Percentiles rank a stretch among this genome's conserved stretches.
phyloP scores from a whole-genome alignment of 2,329 filamentous ascomycete species.

The Taxawa tesnikishii region DNA sequence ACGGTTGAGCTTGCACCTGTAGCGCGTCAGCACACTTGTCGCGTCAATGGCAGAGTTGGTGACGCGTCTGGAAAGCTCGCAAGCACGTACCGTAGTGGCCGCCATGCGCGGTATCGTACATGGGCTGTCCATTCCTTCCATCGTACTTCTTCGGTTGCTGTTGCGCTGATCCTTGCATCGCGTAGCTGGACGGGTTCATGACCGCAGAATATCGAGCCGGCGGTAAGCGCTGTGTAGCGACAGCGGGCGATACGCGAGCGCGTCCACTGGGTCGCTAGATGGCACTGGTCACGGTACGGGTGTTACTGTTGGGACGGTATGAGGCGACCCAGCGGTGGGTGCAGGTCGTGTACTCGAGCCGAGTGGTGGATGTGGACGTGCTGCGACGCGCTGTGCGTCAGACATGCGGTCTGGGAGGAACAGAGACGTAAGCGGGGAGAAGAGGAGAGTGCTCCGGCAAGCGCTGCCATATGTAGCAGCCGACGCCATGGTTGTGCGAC shows the following conservation, averaged over 20 bases:
- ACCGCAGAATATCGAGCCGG: too few relatives aligned
- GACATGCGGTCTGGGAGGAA: constrained; percentile 1
- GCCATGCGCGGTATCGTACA: constrained; percentile 33
- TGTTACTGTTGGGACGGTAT: background rate
- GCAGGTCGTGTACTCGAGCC: too few relatives aligned
- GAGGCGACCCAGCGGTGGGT: too few relatives aligned
- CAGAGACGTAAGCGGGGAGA: background rate
- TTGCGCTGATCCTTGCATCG: constrained; percentile 16
- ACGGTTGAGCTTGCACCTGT: constrained; percentile 58
- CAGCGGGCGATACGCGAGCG: too few relatives aligned
- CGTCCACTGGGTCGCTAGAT: background rate
- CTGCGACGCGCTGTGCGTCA: background rate
- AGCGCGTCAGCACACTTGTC: too few relatives aligned
- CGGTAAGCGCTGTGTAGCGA: too few relatives aligned
- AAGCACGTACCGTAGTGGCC: constrained; percentile 35
- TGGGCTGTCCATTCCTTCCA: constrained; percentile 34
- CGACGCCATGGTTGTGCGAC: background rate
- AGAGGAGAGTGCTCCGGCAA: background rate
- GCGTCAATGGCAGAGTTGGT: too few relatives aligned
- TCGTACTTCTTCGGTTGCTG: constrained; percentile 31
- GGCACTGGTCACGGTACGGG: background rate
- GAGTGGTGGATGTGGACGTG: too few relatives aligned
- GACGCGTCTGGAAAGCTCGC: background rate
- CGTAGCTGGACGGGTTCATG: constrained; percentile 12
- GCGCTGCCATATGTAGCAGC: background rate